Evolutionary conservation across 257 asterid species (phyloP).

Genomic region (Ballota nigra): DNA sequence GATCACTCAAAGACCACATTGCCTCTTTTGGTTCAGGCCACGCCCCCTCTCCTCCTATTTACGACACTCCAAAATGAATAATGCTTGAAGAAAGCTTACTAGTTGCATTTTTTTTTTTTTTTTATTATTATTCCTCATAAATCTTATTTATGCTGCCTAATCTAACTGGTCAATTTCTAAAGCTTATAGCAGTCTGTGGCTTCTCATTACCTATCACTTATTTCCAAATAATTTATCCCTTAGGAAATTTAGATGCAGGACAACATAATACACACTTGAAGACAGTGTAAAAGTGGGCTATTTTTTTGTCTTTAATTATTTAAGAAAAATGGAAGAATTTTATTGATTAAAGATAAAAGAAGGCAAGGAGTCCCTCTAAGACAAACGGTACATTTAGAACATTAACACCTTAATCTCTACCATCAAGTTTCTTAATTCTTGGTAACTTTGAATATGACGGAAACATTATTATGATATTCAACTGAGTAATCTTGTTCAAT

Average conservation of each 20-base stretch:
- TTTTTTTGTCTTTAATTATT: neutral
- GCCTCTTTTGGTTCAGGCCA: conserved; percentile 62
- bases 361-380: neutral
- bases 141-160: neutral
- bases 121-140: neutral
- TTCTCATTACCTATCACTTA: neutral
- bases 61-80: neutral
- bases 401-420: too few species aligned
- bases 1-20: conserved; percentile 77
- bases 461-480: too few species aligned
- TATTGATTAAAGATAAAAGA: neutral
- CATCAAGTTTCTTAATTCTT: too few species aligned
- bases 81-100: neutral
- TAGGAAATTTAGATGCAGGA: neutral
- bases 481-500: too few species aligned
- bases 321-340: neutral
- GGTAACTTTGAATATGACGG: too few species aligned
- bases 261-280: neutral
- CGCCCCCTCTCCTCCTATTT: conserved; percentile 32
- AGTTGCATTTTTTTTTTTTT: too few species aligned
- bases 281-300: neutral
- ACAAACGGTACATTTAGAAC: neutral
- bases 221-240: neutral
- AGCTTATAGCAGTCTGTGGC: neutral
- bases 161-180: neutral